Base-by-base conservation (phyloP, 352 stramenopile species). In the Globisporangium splendens region DNA sequence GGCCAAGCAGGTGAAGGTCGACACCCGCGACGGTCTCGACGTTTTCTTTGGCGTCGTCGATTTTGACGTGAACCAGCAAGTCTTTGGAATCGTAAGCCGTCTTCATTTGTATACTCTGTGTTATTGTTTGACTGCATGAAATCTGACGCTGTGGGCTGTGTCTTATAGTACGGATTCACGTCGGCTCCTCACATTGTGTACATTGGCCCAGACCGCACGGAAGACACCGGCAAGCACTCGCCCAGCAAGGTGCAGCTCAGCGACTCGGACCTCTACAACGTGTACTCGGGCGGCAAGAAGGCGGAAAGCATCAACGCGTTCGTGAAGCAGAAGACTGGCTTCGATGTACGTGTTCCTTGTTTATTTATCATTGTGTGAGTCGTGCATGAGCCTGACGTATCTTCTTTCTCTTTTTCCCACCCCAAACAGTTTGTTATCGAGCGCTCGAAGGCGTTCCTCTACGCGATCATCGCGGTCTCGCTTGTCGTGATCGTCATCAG, bases 301-400 rank as follows among this genome's bases (percentile, higher is more conserved):
- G 86, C 86, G 2, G 83, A 95, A 43, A 44, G 77, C 44, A 80
- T 95, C 50, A 71, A 75, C 50, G 48, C 64, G 15, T 95, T 92
- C 52, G 75, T 95, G 55, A 86, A 86, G 70, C 74, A 88, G 41
- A 88, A 90, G 59, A 93, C 86, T 8, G 86, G 86, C 58, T 91
- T 93, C 50, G 80, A 92, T n/a, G 79, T 86, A 58, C 53, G 66
- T 66, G 28, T 35, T 8, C 7, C 28, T 35, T 4, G 7, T 8
- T 6, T 35, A 35, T 35, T 10, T 11, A 35, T 35, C 10, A 8
- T 10, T 35, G 10, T 35, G 1, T 35, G 28, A 6, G 28, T 8
- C 7, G 10, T 35, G 3, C 28, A 35, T 8, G 10, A 35, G 28
- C 8, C 28, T 35, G 28, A 35, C 28, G 2, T 10, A 35, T 28